Evolutionary conservation across 23 red algal genomes (phyloP).

Genomic region (Gracilariopsis chorda): DNA sequence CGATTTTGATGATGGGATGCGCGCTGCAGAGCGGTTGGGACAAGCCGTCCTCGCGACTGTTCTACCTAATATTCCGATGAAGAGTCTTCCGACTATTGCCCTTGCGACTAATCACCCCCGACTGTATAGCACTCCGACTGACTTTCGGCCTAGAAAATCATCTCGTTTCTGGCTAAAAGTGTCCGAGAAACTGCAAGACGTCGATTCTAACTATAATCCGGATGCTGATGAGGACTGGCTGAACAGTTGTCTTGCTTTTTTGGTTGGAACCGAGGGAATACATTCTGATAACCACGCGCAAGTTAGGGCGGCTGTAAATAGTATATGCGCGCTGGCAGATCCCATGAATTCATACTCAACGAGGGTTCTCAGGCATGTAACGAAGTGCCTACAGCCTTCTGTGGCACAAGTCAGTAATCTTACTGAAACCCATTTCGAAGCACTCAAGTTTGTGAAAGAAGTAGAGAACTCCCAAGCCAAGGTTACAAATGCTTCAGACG

Average conservation of each 20-base stretch:
- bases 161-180: conserved; percentile 4
- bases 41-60: conserved; percentile 18
- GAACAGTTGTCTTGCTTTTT: not conserved
- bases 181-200: not conserved
- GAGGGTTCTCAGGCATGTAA: conserved; percentile 39
- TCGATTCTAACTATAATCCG: not conserved
- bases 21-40: not conserved
- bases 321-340: conserved; percentile 21
- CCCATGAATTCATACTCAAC: conserved; percentile 13
- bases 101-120: conserved; percentile 64
- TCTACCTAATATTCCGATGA: conserved; percentile 6
- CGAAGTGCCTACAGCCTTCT: not conserved
- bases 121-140: conserved; percentile 1
- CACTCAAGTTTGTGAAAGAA: conserved; percentile 9
- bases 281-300: not conserved
- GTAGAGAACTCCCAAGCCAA: not conserved
- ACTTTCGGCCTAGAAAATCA: not conserved
- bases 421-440: conserved; percentile 31
- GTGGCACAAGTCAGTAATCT: conserved; percentile 11
- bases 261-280: conserved; percentile 27
- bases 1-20: conserved; percentile 46
- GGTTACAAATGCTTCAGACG: conserved; percentile 4
- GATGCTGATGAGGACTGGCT: conserved; percentile 41
- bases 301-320: conserved; percentile 33
- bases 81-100: not conserved